phyloP scores from a whole-genome alignment of 1,284 basidiomycete genomes.

The Uromyces viciae-fabae region DNA sequence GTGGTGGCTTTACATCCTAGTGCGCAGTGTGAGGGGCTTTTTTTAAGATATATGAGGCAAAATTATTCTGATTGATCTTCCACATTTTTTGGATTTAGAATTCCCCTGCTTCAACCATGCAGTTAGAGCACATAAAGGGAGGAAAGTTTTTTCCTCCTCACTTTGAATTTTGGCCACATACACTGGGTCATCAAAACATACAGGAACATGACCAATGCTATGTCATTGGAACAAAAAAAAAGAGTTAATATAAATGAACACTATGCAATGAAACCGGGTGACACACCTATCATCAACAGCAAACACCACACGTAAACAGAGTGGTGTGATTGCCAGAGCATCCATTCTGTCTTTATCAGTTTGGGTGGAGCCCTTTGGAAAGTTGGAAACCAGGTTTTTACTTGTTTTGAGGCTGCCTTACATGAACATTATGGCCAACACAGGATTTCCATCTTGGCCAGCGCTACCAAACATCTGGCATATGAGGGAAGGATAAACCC shows the following conservation, averaged over 20 bases:
- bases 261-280: no score
- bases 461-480: no score
- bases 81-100: not conserved
- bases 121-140: conserved; percentile 16
- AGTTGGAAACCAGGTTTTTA: not conserved
- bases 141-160: not conserved
- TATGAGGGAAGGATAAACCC: no score
- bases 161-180: not conserved
- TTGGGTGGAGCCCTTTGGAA: not conserved
- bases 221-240: no score
- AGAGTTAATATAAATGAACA: no score
- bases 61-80: not conserved
- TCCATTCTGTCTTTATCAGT: not conserved
- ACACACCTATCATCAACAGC: no score
- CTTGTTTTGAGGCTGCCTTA: not conserved
- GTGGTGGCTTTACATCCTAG: no score
- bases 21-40: not conserved
- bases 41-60: not conserved
- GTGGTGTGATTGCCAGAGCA: not conserved
- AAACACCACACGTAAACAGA: not conserved
- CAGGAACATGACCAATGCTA: conserved; percentile 12
- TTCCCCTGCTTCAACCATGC: not conserved
- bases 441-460: not conserved
- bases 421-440: not conserved
- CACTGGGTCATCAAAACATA: not conserved